Base-by-base conservation (phyloP, 2,329 filamentous ascomycete species). In the Incumbomyces delicatus region DNA sequence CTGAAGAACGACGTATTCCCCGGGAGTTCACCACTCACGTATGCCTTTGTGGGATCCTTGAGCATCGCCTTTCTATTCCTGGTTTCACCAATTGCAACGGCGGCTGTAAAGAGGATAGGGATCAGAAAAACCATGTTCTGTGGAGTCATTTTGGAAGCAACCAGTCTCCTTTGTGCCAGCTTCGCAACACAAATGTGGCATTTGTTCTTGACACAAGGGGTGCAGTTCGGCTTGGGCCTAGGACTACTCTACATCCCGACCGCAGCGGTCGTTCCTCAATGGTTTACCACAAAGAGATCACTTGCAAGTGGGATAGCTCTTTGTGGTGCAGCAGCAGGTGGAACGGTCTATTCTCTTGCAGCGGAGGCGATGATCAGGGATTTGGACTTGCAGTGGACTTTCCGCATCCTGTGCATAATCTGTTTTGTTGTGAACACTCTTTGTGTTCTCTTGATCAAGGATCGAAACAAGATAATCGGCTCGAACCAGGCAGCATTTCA, bases 11-110 rank as follows among this genome's bases (percentile, higher is more conserved):
- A 61, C 12, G 52, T 55, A 10, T 62, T 61, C 30, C 51, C 55
- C 1, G 50, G 44, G 14, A 50, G 57, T 2, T 47, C 36, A 3
- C 49, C 46, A 20, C 44, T 61, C 13, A 54, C 62, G 17, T 63
- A 56, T 49, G 60, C 59, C 1, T 58, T 63, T 35, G 54, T 63
- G 16, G 61, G 60, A 6, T 53, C 57, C 3, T 40, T 61, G 8
- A 57, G 53, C 6, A 54, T 61, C 44, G 52, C 45, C 1, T 30
- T 48, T 1, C 55, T 56, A 6, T 51, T 60, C 47, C 46, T 61
- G 4, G 41, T 55, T 8, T 58, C 58, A 2, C 60, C 60, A 40
- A 2, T 56, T 1, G 53, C 56, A 6, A 61, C 58, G 8, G 34
- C 43, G 13, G 8, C 30, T 4, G 14, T 4, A 4, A 29, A 17